A percentile compares a stretch with the other conserved stretches of the same genome.
These are phyloP conservation scores for Amylocarpus encephaloides DNA, from an alignment of 2,329 filamentous ascomycete genomes.

Conservation along the genomic window DNA sequence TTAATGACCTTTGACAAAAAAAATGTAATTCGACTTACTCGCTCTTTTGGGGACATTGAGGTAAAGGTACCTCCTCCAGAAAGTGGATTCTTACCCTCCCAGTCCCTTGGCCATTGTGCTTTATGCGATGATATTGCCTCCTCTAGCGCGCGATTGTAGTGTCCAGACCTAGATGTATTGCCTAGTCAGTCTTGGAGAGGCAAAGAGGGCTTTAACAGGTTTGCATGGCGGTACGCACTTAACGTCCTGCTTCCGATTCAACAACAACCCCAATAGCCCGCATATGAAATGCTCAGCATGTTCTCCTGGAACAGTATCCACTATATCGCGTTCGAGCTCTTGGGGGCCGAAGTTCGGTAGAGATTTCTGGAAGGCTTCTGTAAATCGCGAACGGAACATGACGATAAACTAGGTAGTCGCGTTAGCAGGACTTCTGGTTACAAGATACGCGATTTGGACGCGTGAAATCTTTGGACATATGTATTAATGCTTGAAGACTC, in stretches of 20 bases:
- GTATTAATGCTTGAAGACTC: constrained; percentile 46
- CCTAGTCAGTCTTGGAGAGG: constrained; percentile 10
- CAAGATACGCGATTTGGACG: constrained; percentile 47
- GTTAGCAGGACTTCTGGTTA: constrained; percentile 27
- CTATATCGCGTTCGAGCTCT: constrained; percentile 83
- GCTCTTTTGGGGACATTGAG: constrained; percentile 71
- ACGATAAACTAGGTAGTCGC: constrained; percentile 73
- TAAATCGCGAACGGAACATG: constrained; percentile 94
- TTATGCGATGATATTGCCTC: constrained; percentile 83
- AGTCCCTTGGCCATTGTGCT: constrained; percentile 79
- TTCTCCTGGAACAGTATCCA: constrained; percentile 71
- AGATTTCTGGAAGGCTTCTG: constrained; percentile 80
- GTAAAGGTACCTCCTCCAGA: constrained; percentile 75
- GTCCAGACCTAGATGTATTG: constrained; percentile 61
- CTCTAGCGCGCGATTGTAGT: constrained; percentile 88
- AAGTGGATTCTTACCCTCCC: constrained; percentile 78
- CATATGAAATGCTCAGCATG: constrained; percentile 85
- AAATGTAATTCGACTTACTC: constrained; percentile 48
- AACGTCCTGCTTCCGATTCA: constrained; percentile 97
- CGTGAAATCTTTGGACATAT: constrained; percentile 27
- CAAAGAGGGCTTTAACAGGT: background rate
- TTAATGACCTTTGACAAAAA: background rate
- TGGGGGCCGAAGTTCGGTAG: constrained; percentile 88
- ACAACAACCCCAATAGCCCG: constrained; percentile 75
- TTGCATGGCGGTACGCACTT: constrained; percentile 60